These are phyloP conservation scores for Endotrypanum monterogeii DNA, from an alignment of 208 protist species.

Conservation along the genomic window DNA sequence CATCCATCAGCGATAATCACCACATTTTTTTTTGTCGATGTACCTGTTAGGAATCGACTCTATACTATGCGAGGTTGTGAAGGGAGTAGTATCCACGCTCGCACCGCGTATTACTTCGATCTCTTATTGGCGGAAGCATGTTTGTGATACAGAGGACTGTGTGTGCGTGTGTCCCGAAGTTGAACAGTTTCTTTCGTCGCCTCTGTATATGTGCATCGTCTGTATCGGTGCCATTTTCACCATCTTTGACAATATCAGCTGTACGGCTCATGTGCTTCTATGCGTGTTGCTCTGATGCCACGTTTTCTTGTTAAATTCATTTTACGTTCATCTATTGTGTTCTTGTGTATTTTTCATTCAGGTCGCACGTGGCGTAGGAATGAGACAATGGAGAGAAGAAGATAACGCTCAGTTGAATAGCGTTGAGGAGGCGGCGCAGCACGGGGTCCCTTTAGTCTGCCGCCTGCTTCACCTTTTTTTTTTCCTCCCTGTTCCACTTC, in stretches of 20 bases:
- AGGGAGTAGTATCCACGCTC: background rate
- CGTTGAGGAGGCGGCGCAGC: background rate
- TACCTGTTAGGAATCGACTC: background rate
- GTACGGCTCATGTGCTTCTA: conserved; percentile 1
- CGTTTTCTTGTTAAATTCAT: background rate
- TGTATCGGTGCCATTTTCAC: background rate
- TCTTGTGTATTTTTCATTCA: background rate
- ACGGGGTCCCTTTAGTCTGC: background rate
- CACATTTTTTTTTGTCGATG: background rate
- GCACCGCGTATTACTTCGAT: background rate
- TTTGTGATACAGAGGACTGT: background rate
- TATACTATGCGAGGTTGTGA: background rate
- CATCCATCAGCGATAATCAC: background rate
- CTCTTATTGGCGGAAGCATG: background rate
- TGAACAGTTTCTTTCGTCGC: background rate
- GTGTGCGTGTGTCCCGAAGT: background rate
- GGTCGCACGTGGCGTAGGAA: background rate
- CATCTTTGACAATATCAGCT: background rate
- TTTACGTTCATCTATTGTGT: conserved; percentile 2
- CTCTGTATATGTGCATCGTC: background rate
- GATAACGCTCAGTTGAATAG: background rate
- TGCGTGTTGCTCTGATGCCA: background rate
- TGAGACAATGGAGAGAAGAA: too few relatives aligned
- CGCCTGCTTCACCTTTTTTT: background rate
- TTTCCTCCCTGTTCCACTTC: background rate